A percentile compares a stretch with the other conserved stretches of the same genome.
These are phyloP conservation scores for Atalantia buxifolia DNA, from an alignment of 345 rosid species.

Conservation along the genomic window DNA sequence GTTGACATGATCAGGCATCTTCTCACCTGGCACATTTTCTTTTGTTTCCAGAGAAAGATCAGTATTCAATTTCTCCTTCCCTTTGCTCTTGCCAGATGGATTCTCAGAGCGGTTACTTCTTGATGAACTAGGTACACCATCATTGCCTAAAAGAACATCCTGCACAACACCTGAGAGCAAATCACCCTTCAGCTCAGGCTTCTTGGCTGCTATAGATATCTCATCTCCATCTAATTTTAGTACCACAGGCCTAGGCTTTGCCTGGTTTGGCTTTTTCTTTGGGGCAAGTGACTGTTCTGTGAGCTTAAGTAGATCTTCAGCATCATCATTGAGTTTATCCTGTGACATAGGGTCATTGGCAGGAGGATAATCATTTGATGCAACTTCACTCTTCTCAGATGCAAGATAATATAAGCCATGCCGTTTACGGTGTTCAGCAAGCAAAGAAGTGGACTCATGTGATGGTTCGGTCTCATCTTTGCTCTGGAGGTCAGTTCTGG, in stretches of 20 bases:
- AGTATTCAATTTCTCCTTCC: constrained; percentile 47
- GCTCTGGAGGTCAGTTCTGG: constrained; percentile 32
- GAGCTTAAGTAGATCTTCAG: constrained; percentile 47
- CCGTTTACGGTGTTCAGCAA: constrained; percentile 84
- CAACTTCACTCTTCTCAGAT: constrained; percentile 46
- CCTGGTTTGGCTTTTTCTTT: constrained; percentile 51
- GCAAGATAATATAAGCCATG: constrained; percentile 84
- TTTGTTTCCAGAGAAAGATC: constrained; percentile 27
- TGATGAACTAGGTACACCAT: constrained; percentile 27
- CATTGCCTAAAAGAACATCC: constrained; percentile 63
- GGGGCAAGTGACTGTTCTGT: constrained; percentile 49
- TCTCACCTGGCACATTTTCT: constrained; percentile 33
- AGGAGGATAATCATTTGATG: constrained; percentile 65
- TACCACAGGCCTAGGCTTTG: constrained; percentile 89
- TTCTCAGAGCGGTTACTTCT: constrained; percentile 22
- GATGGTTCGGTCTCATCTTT: constrained; percentile 58
- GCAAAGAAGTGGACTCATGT: constrained; percentile 65
- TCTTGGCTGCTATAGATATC: constrained; percentile 25
- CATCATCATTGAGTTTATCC: constrained; percentile 30
- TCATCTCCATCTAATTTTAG: constrained; percentile 78
- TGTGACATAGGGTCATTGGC: constrained; percentile 56
- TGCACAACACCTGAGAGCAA: constrained; percentile 59
- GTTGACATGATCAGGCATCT: constrained; percentile 28
- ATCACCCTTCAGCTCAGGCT: constrained; percentile 39
- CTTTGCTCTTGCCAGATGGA: constrained; percentile 49